phyloP scores from a whole-genome alignment of 2,329 filamentous ascomycete species.

The Diaporthe batatas region DNA sequence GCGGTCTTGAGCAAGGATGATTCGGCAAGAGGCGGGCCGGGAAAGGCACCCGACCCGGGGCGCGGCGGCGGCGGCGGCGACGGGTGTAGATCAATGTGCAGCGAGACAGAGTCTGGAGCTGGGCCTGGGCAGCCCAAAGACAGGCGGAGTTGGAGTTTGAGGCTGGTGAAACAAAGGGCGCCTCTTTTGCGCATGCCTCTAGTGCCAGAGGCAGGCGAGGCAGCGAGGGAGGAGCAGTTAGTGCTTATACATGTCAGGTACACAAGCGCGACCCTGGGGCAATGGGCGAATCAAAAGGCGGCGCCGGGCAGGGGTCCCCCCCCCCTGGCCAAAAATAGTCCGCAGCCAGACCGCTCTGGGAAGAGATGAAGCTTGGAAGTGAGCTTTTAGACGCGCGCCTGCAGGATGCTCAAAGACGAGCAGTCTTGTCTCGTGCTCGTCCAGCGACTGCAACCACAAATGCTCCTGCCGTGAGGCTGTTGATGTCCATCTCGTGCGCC shows the following conservation, averaged over 20 bases:
- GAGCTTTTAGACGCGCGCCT: constrained; percentile 43
- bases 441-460: constrained; percentile 25
- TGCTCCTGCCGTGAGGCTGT: constrained; percentile 30
- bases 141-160: background rate
- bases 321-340: constrained; percentile 23
- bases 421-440: too few relatives aligned
- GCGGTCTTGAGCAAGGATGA: background rate
- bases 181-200: constrained; percentile 16
- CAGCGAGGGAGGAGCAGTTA: constrained; percentile 3
- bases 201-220: background rate
- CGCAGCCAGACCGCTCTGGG: constrained; percentile 17
- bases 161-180: constrained; percentile 25
- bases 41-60: constrained; percentile 30
- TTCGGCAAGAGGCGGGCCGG: too few relatives aligned
- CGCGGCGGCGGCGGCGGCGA: constrained; percentile 14
- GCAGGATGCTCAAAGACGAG: constrained; percentile 35
- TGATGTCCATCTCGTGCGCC: constrained; percentile 14
- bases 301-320: background rate
- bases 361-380: background rate
- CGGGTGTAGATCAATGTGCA: too few relatives aligned
- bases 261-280: background rate
- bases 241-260: constrained; percentile 9
- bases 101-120: too few relatives aligned
- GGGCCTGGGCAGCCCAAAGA: constrained; percentile 8
- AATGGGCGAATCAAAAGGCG: constrained; percentile 14